phyloP scores from a whole-genome alignment of 805 yeast genomes.

The Hanseniaspora lindneri region DNA sequence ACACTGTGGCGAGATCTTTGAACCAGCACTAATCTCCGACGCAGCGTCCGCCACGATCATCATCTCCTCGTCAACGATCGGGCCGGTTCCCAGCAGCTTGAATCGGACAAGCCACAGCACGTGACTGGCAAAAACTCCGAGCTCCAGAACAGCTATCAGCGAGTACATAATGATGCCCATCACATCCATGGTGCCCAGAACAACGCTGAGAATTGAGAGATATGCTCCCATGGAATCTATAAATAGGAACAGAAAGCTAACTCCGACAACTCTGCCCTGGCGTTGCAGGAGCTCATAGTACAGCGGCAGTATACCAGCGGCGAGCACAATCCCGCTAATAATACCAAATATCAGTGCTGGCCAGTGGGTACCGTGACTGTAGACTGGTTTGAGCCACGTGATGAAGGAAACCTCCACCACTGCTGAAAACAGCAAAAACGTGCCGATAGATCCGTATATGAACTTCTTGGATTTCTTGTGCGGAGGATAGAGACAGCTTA shows the following conservation, averaged over 20 bases:
- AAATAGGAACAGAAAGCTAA: constrained; percentile 65
- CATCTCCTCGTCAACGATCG: constrained; percentile 1
- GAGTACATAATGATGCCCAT: constrained; percentile 69
- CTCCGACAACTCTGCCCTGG: constrained; percentile 75
- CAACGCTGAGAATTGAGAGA: constrained; percentile 53
- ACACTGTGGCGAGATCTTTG: too few relatives aligned
- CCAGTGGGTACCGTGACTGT: constrained; percentile 47
- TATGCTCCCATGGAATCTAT: constrained; percentile 77
- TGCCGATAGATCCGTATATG: neutral
- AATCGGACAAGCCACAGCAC: constrained; percentile 52
- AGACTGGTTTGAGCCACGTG: constrained; percentile 51
- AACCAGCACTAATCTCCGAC: too few relatives aligned
- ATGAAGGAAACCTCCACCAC: constrained; percentile 63
- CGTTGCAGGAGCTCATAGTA: constrained; percentile 73
- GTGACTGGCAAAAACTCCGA: constrained; percentile 66
- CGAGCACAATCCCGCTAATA: constrained; percentile 63
- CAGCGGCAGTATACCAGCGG: constrained; percentile 75
- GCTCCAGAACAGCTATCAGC: constrained; percentile 59
- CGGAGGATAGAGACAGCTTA: constrained; percentile 69
- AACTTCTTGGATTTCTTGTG: constrained; percentile 29
- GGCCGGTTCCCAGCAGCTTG: constrained; percentile 22
- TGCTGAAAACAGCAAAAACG: constrained; percentile 33
- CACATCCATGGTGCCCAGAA: constrained; percentile 55
- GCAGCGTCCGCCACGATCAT: too few relatives aligned
- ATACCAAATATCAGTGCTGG: constrained; percentile 73